These are phyloP conservation scores for Theobroma grandiflorum DNA, from an alignment of 441 rosid genomes.

Conservation along the genomic window DNA sequence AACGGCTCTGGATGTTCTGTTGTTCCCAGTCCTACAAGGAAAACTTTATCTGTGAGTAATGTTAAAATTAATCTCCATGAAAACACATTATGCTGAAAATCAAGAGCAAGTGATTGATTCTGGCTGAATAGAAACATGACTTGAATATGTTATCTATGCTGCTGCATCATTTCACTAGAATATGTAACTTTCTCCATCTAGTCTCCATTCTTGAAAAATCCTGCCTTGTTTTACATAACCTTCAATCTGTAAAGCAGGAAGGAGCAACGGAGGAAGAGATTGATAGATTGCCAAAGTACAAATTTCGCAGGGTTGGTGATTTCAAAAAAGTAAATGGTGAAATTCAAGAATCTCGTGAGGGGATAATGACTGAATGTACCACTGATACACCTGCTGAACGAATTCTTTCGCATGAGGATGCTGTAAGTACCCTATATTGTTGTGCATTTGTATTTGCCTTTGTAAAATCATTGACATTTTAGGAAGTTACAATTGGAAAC, in stretches of 20 bases:
- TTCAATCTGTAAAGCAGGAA: constrained; percentile 48
- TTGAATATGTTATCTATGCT: no score
- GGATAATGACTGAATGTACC: constrained; percentile 59
- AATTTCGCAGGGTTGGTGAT: constrained; percentile 40
- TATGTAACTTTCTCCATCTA: neutral
- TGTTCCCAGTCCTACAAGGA: neutral
- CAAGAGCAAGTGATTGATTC: neutral
- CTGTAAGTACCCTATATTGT: constrained; percentile 38
- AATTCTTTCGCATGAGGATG: constrained; percentile 55
- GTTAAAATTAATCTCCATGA: neutral
- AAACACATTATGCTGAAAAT: neutral
- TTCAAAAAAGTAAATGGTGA: constrained; percentile 55
- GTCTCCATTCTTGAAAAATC: constrained; percentile 13
- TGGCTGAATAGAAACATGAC: neutral
- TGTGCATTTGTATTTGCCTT: neutral
- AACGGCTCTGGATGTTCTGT: neutral
- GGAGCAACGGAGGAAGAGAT: constrained; percentile 79
- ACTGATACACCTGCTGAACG: constrained; percentile 47
- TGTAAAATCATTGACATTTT: neutral
- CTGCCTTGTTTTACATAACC: constrained; percentile 1
- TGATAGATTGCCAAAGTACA: constrained; percentile 58
- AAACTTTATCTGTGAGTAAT: neutral
- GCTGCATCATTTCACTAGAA: no score
- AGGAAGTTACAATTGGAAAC: constrained; percentile 7
- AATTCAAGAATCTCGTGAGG: constrained; percentile 49